Evolutionary conservation across 2,329 filamentous ascomycete genomes (phyloP).

Genomic region (Monilinia laxa): DNA sequence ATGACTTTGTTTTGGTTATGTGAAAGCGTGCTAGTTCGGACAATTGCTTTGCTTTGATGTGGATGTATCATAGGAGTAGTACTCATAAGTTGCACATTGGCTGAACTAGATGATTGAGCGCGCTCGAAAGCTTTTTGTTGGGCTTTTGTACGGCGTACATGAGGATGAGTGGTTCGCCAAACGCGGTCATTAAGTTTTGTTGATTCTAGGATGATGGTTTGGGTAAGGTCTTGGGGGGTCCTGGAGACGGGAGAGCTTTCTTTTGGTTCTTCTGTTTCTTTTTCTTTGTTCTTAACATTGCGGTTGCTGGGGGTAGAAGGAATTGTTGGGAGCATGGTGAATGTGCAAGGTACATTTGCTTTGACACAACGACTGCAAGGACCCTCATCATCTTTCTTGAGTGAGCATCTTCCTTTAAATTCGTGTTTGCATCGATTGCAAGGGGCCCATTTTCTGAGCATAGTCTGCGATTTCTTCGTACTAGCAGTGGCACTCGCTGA

Average conservation of each 20-base stretch:
- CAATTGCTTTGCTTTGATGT: not conserved
- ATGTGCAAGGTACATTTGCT: slow-evolving; percentile 27
- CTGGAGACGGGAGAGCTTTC: not conserved
- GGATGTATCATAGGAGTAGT: no score
- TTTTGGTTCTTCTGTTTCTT: not conserved
- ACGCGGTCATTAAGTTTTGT: slow-evolving; percentile 3
- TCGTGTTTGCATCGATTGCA: slow-evolving; percentile 31
- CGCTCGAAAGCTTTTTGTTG: slow-evolving; percentile 14
- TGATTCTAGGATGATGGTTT: slow-evolving; percentile 20
- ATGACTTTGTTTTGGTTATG: not conserved
- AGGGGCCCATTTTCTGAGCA: slow-evolving; percentile 23
- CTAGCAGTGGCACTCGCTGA: not conserved
- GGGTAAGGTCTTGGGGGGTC: slow-evolving; percentile 7
- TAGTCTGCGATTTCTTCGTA: slow-evolving; percentile 1
- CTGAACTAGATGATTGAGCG: not conserved
- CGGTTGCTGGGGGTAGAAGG: not conserved
- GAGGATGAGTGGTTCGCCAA: slow-evolving; percentile 10
- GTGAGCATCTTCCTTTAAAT: slow-evolving; percentile 24
- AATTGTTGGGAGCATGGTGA: slow-evolving; percentile 17
- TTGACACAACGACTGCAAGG: slow-evolving; percentile 31
- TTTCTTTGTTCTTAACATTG: not conserved
- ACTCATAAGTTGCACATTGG: not conserved
- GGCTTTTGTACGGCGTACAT: not conserved
- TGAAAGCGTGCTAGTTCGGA: not conserved
- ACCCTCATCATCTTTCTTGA: slow-evolving; percentile 27